Percentiles rank a stretch among this genome's conserved stretches.
These are phyloP conservation scores for Penicillium ucsense DNA, from an alignment of 495 filamentous ascomycete species.

Conservation along the genomic window DNA sequence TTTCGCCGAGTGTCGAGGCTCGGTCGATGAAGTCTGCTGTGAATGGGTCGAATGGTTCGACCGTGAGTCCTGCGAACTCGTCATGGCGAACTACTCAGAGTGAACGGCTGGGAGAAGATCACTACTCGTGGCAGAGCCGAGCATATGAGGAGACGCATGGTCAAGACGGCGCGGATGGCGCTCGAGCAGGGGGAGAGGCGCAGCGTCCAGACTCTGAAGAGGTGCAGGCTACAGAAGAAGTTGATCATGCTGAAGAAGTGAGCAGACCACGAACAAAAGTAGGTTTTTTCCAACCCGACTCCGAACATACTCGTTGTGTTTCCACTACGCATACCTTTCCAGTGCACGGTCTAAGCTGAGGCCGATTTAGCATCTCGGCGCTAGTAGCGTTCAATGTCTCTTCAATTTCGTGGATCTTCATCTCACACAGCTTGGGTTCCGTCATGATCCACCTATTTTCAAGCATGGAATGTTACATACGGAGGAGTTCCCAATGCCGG, in stretches of 20 bases:
- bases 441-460: neutral
- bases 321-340: neutral
- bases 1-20: neutral
- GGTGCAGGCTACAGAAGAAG: neutral
- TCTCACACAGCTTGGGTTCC: slow-evolving; percentile 1
- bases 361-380: neutral
- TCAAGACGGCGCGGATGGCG: neutral
- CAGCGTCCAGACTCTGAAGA: too few relatives aligned
- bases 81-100: neutral
- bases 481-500: slow-evolving; percentile 3
- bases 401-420: slow-evolving; percentile 4
- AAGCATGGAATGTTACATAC: slow-evolving; percentile 5
- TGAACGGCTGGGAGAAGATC: neutral
- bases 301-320: neutral
- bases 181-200: neutral
- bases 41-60: neutral
- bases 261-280: neutral
- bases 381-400: slow-evolving; percentile 5
- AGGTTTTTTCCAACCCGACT: neutral
- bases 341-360: neutral
- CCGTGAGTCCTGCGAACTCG: neutral
- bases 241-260: neutral
- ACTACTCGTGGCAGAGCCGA: neutral
- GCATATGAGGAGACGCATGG: neutral
- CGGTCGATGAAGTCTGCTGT: neutral